phyloP scores from a whole-genome alignment of 75 land plant genomes.

The Picea sitchensis region DNA sequence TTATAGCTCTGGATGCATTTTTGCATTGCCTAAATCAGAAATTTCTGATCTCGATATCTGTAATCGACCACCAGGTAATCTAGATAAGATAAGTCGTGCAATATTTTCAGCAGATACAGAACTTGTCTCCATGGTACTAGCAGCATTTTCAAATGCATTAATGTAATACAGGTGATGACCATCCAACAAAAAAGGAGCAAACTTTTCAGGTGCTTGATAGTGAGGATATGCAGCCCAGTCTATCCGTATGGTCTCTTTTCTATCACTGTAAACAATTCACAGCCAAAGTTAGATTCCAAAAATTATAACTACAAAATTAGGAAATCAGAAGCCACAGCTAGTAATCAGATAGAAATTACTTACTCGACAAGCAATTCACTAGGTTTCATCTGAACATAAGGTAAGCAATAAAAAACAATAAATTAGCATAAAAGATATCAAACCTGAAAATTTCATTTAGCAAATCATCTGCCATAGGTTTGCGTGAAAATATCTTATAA shows the following conservation, averaged over 20 bases:
- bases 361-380: background rate
- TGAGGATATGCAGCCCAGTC: constrained; percentile 97
- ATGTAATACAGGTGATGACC: constrained; percentile 79
- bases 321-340: background rate
- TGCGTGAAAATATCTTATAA: constrained; percentile 86
- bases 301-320: background rate
- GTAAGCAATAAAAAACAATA: constrained; percentile 5
- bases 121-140: constrained; percentile 90
- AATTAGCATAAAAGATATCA: background rate
- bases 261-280: constrained; percentile 37
- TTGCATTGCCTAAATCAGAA: background rate
- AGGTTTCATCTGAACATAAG: background rate
- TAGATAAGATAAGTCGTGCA: constrained; percentile 79
- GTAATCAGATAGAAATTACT: background rate
- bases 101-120: constrained; percentile 94
- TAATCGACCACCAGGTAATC: constrained; percentile 15
- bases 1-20: background rate
- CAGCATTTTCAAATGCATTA: constrained; percentile 94
- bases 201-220: constrained; percentile 78
- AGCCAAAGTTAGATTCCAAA: constrained; percentile 3
- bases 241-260: constrained; percentile 66
- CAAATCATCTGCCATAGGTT: constrained; percentile 52
- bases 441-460: constrained; percentile 86
- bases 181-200: constrained; percentile 83
- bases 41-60: background rate